These are phyloP conservation scores for Pistacia atlantica DNA, from an alignment of 345 rosid genomes.

Conservation along the genomic window DNA sequence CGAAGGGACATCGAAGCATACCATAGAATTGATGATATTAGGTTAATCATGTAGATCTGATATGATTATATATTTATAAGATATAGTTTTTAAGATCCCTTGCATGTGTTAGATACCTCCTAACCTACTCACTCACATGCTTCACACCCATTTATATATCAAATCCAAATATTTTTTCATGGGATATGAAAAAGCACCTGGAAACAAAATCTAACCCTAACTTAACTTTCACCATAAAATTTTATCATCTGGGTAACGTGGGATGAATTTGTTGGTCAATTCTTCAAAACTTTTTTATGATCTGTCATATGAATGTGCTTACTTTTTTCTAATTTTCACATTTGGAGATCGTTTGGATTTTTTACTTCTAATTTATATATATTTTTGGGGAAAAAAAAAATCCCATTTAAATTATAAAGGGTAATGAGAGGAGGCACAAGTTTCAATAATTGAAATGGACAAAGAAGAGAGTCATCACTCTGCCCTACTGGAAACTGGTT, in stretches of 20 bases:
- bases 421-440: neutral
- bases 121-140: conserved; percentile 42
- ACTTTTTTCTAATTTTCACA: neutral
- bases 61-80: conserved; percentile 12
- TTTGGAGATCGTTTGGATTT: neutral
- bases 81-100: conserved; percentile 19
- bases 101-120: conserved; percentile 41
- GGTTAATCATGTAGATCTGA: conserved; percentile 43
- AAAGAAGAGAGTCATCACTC: conserved; percentile 13
- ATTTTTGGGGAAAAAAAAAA: no score
- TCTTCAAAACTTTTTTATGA: neutral
- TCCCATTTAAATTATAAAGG: no score
- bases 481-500: conserved; percentile 25
- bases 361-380: neutral
- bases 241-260: neutral
- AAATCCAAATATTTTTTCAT: neutral
- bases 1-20: conserved; percentile 20
- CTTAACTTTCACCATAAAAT: no score
- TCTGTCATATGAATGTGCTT: conserved; percentile 9
- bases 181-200: no score
- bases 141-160: conserved; percentile 8
- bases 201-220: no score
- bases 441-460: conserved; percentile 36
- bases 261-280: conserved; percentile 5
- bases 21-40: conserved; percentile 9